Evolutionary conservation across 495 filamentous ascomycete species (phyloP).

Genomic region (Bryoglossum gracile): DNA sequence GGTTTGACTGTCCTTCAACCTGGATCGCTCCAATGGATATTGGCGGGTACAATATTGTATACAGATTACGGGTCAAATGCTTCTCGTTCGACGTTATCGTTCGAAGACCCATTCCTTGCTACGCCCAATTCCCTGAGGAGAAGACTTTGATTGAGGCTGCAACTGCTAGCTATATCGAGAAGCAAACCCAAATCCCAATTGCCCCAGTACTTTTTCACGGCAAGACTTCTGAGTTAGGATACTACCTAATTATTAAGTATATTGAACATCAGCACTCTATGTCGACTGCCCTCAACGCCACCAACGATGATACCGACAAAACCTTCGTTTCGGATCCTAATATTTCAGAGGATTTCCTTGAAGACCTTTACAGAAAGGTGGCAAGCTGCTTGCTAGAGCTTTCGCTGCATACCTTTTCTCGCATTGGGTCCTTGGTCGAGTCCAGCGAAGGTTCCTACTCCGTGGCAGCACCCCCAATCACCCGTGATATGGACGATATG

Average conservation of each 20-base stretch:
- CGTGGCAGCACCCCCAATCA: conserved; percentile 21
- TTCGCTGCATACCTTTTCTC: conserved; percentile 22
- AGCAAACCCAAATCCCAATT: conserved; percentile 35
- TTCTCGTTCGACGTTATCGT: conserved; percentile 5
- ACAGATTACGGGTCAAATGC: conserved; percentile 12
- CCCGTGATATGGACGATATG: conserved; percentile 27
- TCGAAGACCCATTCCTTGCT: conserved; percentile 8
- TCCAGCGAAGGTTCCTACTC: conserved; percentile 10
- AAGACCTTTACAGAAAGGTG: conserved; percentile 29
- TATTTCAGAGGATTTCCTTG: conserved; percentile 26
- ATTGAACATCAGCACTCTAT: conserved; percentile 30
- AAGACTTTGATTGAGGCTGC: conserved; percentile 36
- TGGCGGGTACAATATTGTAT: conserved; percentile 23
- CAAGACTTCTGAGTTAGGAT: conserved; percentile 28
- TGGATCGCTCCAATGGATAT: conserved; percentile 16
- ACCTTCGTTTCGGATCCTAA: conserved; percentile 27
- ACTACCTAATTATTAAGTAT: conserved; percentile 44
- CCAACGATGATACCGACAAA: conserved; percentile 15
- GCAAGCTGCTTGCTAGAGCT: conserved; percentile 33
- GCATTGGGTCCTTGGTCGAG: conserved; percentile 35
- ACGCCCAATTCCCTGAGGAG: conserved; percentile 30
- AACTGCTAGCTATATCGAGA: conserved; percentile 34
- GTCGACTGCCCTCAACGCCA: conserved; percentile 27
- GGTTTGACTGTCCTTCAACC: conserved; percentile 13
- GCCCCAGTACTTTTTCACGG: conserved; percentile 29